These are phyloP conservation scores for Tardiomyces depauwii DNA, from an alignment of 1,139 yeast genomes.

Conservation along the genomic window DNA sequence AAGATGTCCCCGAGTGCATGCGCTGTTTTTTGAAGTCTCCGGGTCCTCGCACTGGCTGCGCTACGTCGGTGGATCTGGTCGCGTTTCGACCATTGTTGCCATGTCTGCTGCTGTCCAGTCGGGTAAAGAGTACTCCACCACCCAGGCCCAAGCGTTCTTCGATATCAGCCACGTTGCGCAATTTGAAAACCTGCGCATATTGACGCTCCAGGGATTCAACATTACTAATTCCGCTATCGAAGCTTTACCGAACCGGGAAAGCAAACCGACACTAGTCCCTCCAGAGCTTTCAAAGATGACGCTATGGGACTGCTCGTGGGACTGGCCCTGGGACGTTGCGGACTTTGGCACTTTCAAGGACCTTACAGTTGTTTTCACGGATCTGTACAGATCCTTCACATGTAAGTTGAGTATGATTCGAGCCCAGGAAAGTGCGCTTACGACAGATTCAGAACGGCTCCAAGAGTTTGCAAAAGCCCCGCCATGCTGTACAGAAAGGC, in stretches of 20 bases:
- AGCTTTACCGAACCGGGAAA: background rate
- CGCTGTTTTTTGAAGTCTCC: background rate
- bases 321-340: constrained; percentile 7
- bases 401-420: constrained; percentile 10
- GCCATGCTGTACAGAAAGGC: constrained; percentile 1
- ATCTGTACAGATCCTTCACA: constrained; percentile 8
- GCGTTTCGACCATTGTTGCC: background rate
- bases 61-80: background rate
- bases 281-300: background rate
- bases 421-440: constrained; percentile 2
- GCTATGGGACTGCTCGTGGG: constrained; percentile 12
- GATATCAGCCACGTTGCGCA: background rate
- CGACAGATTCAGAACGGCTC: constrained; percentile 5
- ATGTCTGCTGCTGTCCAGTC: background rate
- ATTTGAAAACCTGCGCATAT: background rate
- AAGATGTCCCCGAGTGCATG: background rate
- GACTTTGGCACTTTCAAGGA: constrained; percentile 5
- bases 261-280: too few relatives aligned
- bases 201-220: background rate
- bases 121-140: background rate
- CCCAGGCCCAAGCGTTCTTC: background rate
- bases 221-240: background rate
- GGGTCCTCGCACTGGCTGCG: background rate
- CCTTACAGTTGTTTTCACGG: constrained; percentile 3
- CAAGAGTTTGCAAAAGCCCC: constrained; percentile 4